Base-by-base conservation (phyloP, 306 rosid species). In the Cucurbita ficifolia region DNA sequence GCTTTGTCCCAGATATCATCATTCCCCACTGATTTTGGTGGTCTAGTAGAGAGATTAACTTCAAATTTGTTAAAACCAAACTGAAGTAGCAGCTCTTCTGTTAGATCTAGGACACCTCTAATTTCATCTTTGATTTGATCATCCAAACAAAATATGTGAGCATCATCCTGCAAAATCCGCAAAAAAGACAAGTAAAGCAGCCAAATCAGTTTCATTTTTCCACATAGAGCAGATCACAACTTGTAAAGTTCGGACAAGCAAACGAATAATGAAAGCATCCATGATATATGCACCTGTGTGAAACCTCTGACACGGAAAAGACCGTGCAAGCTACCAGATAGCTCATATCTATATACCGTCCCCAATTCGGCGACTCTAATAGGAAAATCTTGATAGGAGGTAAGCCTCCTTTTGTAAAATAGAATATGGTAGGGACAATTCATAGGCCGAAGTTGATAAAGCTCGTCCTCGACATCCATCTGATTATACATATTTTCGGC, bases 261-360 rank as follows among this genome's bases (percentile, higher is more conserved):
- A 38, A 54, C 10, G 14, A 62, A n/a, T 16, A 1, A 29, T 40
- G 17, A 64, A 17, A 64, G 73, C 42, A 67, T 69, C 43, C 16
- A 24, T 22, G 43, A 49, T 70, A 14, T 45, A 48, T 49, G 61
- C 57, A 94, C 96, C 92, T 94, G 99, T 21, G 97, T 89, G 80
- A 94, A 94, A 67, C 99, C 99, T 86, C 97, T 81, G 19, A 91
- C 99, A 56, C 99, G 96, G 82, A 94, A 94, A 64, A 91, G 96
- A 71, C 99, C 99, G 60, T 91, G 99, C 75, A 94, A 91, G 74
- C 96, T 91, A 81, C 99, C 99, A 77, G 99, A 94, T 63, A 91
- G 78, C 68, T 94, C 99, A 70, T 94, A 94, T 83, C 99, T 85
- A 82, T 94, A 94, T 68, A 94, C 97, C 0, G 99, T 94, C 76